Conservation (phyloP, 2,329 filamentous ascomycete species). For the Colletotrichum australisinense region DNA sequence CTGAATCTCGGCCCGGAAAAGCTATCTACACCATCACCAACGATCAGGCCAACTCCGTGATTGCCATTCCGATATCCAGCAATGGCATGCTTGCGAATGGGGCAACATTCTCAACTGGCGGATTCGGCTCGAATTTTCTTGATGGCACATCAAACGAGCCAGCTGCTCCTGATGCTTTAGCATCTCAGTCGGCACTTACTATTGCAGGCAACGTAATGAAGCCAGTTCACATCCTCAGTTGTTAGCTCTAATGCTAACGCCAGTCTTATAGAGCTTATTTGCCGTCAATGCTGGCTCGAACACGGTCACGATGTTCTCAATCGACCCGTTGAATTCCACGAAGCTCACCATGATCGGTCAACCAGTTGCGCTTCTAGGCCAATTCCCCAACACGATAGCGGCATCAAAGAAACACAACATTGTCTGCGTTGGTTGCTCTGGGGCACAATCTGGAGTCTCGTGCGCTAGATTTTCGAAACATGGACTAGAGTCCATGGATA, state of each 20-base stretch:
- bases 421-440: slow-evolving; percentile 60
- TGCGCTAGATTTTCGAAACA: slow-evolving; percentile 52
- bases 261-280: slow-evolving; percentile 57
- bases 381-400: slow-evolving; percentile 65
- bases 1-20: background rate
- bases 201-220: slow-evolving; percentile 60
- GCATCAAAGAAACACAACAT: slow-evolving; percentile 55
- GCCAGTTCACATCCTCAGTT: no score
- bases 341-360: slow-evolving; percentile 56
- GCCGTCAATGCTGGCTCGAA: slow-evolving; percentile 67
- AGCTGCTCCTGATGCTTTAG: slow-evolving; percentile 61
- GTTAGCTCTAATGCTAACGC: background rate
- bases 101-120: slow-evolving; percentile 57
- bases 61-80: slow-evolving; percentile 58
- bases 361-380: slow-evolving; percentile 56
- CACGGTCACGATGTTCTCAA: slow-evolving; percentile 60
- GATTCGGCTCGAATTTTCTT: slow-evolving; percentile 55
- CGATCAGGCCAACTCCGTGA: slow-evolving; percentile 57
- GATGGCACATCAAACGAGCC: slow-evolving; percentile 49
- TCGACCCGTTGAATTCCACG: slow-evolving; percentile 54
- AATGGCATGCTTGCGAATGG: slow-evolving; percentile 60
- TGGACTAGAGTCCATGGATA: slow-evolving; percentile 57
- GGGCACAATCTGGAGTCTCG: slow-evolving; percentile 56
- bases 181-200: slow-evolving; percentile 61
- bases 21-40: slow-evolving; percentile 70